Base-by-base conservation (phyloP, 371 early-diverging fungal species). In the Apophysomyces sp. region DNA sequence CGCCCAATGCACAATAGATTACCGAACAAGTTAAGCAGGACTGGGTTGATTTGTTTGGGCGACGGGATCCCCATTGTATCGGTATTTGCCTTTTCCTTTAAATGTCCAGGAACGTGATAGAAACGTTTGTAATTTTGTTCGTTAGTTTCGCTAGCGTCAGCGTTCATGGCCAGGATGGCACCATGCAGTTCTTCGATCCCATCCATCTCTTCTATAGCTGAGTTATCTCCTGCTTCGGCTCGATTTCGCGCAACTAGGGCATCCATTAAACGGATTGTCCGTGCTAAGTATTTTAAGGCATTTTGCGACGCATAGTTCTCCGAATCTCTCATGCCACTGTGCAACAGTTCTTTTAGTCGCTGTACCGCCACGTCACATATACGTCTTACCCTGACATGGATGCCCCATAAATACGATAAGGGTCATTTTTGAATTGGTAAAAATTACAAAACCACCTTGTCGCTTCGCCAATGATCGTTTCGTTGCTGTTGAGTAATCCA, bases 11-110 rank as follows among this genome's bases (percentile, higher is more conserved):
- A 65, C 65, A 89, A 59, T 21, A 90, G 73, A 60, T 88, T 80
- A 1, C 89, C 94, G 70, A 86, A 80, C 1, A 88, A 40, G 8
- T 79, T 69, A 16, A 87, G 59, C 31, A 92, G 66, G 16, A 76
- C 27, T 1, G 86, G 81, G 52, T 74, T 78, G 4, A 57, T 59
- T 24, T 63, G 44, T 1, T 27, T 62, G 4, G 67, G 65, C 8
- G 52, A 24, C 2, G 11, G 21, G 24, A 49, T 44, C 18, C 28
- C 52, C 55, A 34, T 27, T 7, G 49, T 52, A 24, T 56, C n/a
- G 51, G 39, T 39, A 27, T 28, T 11, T 8, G 30, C 18, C 40
- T 57, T n/a, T 27, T 53, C 13, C 16, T 61, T 0, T 7, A 32
- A 1, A 4, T 44, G 11, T 0, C 7, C n/a, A 15, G 68, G 72